phyloP scores from a whole-genome alignment of 1,284 basidiomycete species.

The Ceratobasidium sp. region DNA sequence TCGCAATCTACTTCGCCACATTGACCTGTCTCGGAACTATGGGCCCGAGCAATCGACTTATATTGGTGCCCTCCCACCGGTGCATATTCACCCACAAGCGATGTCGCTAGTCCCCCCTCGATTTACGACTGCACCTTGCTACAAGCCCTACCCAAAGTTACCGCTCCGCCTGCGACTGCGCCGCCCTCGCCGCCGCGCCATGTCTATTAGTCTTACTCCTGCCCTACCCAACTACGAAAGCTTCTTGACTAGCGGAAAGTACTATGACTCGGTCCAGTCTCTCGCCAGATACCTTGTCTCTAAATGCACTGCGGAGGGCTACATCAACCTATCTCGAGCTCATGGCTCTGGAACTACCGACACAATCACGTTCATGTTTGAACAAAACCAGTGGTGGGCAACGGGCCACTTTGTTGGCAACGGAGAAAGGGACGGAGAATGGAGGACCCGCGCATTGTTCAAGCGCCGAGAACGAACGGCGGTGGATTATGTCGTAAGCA shows the following conservation, averaged over 20 bases:
- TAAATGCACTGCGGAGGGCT: constrained; percentile 21
- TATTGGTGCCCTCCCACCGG: background rate
- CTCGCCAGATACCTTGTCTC: constrained; percentile 32
- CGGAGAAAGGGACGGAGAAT: constrained; percentile 1
- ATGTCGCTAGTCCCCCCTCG: background rate
- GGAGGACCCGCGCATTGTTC: constrained; percentile 16
- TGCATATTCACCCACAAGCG: background rate
- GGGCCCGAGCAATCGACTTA: background rate
- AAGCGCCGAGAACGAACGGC: constrained; percentile 29
- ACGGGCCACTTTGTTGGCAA: constrained; percentile 31
- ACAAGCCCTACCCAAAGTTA: background rate
- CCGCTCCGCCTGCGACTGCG: constrained; percentile 8
- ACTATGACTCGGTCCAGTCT: constrained; percentile 4
- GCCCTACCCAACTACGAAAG: constrained; percentile 31
- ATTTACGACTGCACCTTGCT: background rate
- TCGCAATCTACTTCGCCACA: background rate
- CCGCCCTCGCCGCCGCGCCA: constrained; percentile 5
- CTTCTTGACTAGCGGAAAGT: constrained; percentile 24
- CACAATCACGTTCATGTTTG: constrained; percentile 25
- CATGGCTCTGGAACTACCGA: background rate
- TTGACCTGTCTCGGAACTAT: background rate
- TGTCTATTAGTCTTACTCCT: constrained; percentile 20
- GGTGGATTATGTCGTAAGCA: constrained; percentile 23
- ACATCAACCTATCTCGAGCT: constrained; percentile 23
- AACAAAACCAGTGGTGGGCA: constrained; percentile 27